Evolutionary conservation across 2,329 filamentous ascomycete genomes (phyloP).

Genomic region (Epichloe hybrida): DNA sequence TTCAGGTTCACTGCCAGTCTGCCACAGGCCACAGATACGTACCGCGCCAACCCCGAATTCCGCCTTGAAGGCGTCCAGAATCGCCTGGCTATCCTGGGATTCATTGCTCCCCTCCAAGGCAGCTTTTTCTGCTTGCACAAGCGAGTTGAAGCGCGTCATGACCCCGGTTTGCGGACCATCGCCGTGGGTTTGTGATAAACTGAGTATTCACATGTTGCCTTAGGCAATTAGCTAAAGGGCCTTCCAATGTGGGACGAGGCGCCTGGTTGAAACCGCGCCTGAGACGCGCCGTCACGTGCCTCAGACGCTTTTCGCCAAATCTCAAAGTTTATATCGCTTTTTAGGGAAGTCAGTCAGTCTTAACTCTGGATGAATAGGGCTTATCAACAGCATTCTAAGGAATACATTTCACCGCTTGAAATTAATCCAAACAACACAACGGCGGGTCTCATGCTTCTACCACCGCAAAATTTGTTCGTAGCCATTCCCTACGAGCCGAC

Average conservation of each 20-base stretch:
- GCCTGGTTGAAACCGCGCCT: constrained; percentile 7
- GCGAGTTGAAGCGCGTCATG: constrained; percentile 18
- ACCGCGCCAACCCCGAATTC: constrained; percentile 27
- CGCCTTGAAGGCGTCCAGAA: constrained; percentile 24
- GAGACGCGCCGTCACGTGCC: constrained; percentile 18
- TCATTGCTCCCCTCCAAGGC: constrained; percentile 19
- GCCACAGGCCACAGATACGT: constrained; percentile 12
- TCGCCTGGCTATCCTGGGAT: constrained; percentile 31
- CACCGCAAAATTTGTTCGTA: too few species aligned
- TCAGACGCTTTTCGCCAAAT: too few species aligned
- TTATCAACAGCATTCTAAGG: too few species aligned
- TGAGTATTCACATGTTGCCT: neutral
- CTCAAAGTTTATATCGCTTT: too few species aligned
- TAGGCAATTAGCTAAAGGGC: too few species aligned
- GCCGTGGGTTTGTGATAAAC: neutral
- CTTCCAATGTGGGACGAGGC: neutral
- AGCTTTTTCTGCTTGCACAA: constrained; percentile 15
- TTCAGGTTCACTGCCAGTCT: neutral
- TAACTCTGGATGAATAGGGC: too few species aligned
- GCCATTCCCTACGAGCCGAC: too few species aligned
- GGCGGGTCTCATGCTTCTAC: too few species aligned
- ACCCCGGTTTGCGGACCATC: constrained; percentile 9
- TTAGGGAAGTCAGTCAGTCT: too few species aligned
- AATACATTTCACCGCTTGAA: too few species aligned
- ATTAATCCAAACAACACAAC: too few species aligned